Percentiles rank a stretch among this genome's conserved stretches.
Conservation (phyloP, 768 basidiomycete species). For the Leccinum sublutescens region DNA sequence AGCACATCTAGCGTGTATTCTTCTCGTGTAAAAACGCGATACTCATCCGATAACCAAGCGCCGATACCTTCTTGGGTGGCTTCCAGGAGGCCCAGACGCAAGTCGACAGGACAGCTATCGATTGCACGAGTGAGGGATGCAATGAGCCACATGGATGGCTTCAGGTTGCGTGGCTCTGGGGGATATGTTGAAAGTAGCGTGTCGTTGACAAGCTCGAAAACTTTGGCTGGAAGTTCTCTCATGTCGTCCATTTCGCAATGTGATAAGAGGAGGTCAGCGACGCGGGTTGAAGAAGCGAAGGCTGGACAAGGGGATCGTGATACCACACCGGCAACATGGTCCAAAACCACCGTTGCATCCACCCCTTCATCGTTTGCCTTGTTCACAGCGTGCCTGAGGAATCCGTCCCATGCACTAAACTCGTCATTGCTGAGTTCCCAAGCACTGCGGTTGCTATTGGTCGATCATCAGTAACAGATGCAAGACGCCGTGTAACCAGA, state of each 20-base stretch:
- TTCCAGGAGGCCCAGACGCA: constrained; percentile 46
- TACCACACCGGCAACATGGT: constrained; percentile 52
- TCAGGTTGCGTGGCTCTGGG: constrained; percentile 52
- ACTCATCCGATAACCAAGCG: constrained; percentile 66
- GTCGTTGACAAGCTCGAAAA: constrained; percentile 61
- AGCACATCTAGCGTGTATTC: constrained; percentile 62
- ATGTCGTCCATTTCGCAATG: constrained; percentile 50
- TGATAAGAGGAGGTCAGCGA: constrained; percentile 61
- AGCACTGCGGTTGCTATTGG: constrained; percentile 36
- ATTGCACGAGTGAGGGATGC: constrained; percentile 53
- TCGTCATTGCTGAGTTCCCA: constrained; percentile 60
- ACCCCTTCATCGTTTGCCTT: constrained; percentile 61
- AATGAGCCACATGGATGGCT: constrained; percentile 60
- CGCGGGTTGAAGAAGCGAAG: constrained; percentile 45
- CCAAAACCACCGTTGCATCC: constrained; percentile 52
- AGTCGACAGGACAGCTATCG: constrained; percentile 52
- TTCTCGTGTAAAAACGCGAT: constrained; percentile 44
- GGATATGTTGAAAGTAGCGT: constrained; percentile 65
- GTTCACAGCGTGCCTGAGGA: constrained; percentile 50
- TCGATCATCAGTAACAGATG: constrained; percentile 7
- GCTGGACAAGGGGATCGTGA: constrained; percentile 39
- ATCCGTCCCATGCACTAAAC: constrained; percentile 55
- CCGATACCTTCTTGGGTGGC: constrained; percentile 52
- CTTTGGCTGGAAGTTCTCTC: constrained; percentile 48
- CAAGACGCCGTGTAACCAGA: constrained; percentile 1